Base-by-base conservation (phyloP, 2,329 filamentous ascomycete species). In the Fusarium sp. region DNA sequence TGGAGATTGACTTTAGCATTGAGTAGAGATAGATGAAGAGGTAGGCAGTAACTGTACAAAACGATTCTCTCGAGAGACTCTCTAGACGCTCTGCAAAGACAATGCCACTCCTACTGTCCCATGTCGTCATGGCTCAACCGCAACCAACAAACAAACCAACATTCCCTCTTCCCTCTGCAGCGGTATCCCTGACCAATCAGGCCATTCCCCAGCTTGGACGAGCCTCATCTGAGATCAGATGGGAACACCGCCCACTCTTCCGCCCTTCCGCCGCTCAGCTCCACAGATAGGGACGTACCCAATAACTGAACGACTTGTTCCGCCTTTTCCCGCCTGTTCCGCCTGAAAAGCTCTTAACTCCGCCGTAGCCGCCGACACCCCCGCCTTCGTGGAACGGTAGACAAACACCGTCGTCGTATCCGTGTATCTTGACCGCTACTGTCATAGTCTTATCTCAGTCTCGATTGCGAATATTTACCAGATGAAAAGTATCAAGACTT, bases 241-340 rank as follows among this genome's bases (percentile, higher is more conserved):
- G 52, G 52, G 52, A 57, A 56, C 27, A 27, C 50, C 30, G 50
- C 50, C 27, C 50, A 13, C 30, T 34, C 18, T 52, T 48, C 70
- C 35, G 39, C 50, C 71, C 63, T 59, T 54, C 54, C 72, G 58
- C 56, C 20, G 54, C 37, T 25, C 62, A 27, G 58, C 52, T 57
- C 52, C 35, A 73, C 52, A 66, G 45, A 54, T 35, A 37, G 60
- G 20, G 25, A 11, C 35, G n/a, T 6, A 39, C 8, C 66, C 61
- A 63, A 72, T 67, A 5, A 6, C 48, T 13, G 25, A 52, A 6
- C 4, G 16, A n/a, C 16, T 18, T 43, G 58, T 61, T 18, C 71
- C 71, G 64, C 71, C 54, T 48, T 16, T 65, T 72, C 43, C 71
- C 71, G 71, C 70, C 41, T 4, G 8, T 69, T 66, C 70, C 70